Evolutionary conservation across 768 basidiomycete genomes (phyloP), one percentile per base, ranked within the genome.

Genomic region (Wakefieldia striispora): DNA sequence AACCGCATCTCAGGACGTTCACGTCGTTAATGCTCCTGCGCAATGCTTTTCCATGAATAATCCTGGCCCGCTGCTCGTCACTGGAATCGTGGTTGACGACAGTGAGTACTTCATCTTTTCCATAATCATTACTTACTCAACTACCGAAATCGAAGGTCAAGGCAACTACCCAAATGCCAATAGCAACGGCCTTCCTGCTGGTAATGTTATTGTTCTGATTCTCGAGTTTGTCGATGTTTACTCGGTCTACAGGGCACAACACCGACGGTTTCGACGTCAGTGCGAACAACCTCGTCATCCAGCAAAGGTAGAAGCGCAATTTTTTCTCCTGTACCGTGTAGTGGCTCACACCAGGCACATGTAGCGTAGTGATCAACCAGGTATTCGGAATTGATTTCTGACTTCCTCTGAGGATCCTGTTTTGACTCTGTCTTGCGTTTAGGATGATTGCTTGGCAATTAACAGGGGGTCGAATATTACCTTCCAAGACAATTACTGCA

Each of bases 361-460:
- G 24, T 12, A 69, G 67, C 13, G 11, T 3, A 3, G 67, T 67
- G 14, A 26, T 45, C 34, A 69, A 67, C 23, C 64, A 66, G 57
- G 65, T 63, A 49, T 3, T 34, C 3, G 2, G 37, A 5, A 20
- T 24, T 4, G 12, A 23, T 23, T 27, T 19, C 13, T 16, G 10
- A 3, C n/a, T 45, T 3, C 21, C 10, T 7, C 35, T 20, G n/a
- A 29, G 8, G 8, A 29, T 29, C 27, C 10, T 8, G 17, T 40
- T 5, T 26, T 10, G 16, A 39, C 33, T 40, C 12, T 10, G 31
- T 38, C n/a, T 46, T 27, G 17, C 19, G 20, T 49, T 53, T 63
- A 66, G 75, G 82, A 87, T 50, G 84, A 86, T 57, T 86, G 83
- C 60, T 67, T 86, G 21, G 81, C 85, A 19, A 71, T 79, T 54